These are phyloP conservation scores for Helotiales sp. DNA, from an alignment of 2,329 filamentous ascomycete species.

Conservation along the genomic window DNA sequence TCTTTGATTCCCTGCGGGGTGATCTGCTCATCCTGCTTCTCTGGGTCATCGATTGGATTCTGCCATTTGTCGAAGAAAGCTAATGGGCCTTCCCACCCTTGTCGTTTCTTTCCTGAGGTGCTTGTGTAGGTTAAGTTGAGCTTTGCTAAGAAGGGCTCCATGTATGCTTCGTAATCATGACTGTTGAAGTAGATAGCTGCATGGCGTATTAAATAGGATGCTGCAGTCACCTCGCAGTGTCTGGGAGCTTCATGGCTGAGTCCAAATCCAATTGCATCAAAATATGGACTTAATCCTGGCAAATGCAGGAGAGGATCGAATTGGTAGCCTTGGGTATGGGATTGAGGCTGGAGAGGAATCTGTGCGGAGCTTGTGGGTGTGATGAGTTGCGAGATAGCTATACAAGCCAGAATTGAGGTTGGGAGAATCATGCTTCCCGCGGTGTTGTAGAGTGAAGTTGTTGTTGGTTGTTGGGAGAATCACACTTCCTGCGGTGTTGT, in stretches of 20 bases:
- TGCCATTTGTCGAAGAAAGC: slow-evolving; percentile 39
- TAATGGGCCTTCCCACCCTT: slow-evolving; percentile 38
- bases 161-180: slow-evolving; percentile 61
- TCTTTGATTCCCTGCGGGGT: slow-evolving; percentile 40
- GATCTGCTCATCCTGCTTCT: slow-evolving; percentile 40
- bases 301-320: slow-evolving; percentile 61
- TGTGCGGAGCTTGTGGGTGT: slow-evolving; percentile 5
- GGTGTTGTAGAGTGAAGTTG: not conserved
- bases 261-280: slow-evolving; percentile 50
- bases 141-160: slow-evolving; percentile 62
- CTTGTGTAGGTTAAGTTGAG: slow-evolving; percentile 53
- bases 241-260: slow-evolving; percentile 52
- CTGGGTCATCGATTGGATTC: slow-evolving; percentile 40
- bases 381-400: slow-evolving; percentile 9
- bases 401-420: not conserved
- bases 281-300: slow-evolving; percentile 62
- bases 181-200: slow-evolving; percentile 66
- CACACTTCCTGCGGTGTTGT: not conserved
- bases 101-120: slow-evolving; percentile 26
- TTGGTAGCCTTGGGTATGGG: slow-evolving; percentile 45
- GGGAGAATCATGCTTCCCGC: not conserved
- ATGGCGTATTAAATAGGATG: slow-evolving; percentile 62
- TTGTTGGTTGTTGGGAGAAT: not conserved
- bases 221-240: slow-evolving; percentile 56
- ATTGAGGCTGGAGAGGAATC: slow-evolving; percentile 31